Evolutionary conservation across 1,284 basidiomycete species (phyloP).

Genomic region (Taiwanofungus camphoratus): DNA sequence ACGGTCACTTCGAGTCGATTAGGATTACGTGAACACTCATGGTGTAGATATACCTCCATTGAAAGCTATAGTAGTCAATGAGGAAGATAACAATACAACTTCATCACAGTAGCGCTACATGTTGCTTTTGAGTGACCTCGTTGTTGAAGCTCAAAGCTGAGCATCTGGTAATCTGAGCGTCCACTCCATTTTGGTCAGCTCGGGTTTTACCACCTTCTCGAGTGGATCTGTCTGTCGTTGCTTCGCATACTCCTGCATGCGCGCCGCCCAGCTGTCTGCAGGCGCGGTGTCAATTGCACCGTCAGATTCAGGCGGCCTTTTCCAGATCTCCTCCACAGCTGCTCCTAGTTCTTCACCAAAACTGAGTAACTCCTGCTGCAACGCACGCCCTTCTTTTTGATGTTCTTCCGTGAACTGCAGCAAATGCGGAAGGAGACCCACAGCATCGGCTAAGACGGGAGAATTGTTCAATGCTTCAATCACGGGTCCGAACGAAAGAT

Average conservation of each 20-base stretch:
- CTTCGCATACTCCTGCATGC: constrained; percentile 57
- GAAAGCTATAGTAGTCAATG: too few relatives aligned
- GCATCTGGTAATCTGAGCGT: constrained; percentile 35
- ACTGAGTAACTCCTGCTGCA: constrained; percentile 48
- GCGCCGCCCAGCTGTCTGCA: constrained; percentile 48
- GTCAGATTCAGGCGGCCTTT: constrained; percentile 19
- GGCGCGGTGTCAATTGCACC: constrained; percentile 26
- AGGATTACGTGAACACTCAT: neutral
- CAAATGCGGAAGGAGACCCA: constrained; percentile 62
- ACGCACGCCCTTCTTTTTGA: constrained; percentile 43
- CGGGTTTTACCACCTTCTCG: constrained; percentile 55
- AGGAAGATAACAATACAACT: too few relatives aligned
- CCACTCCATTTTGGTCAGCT: constrained; percentile 45
- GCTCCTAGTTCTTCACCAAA: constrained; percentile 48
- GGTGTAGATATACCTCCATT: too few relatives aligned
- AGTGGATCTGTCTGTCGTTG: constrained; percentile 45
- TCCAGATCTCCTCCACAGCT: constrained; percentile 62
- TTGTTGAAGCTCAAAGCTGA: too few relatives aligned
- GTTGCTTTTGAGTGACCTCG: too few relatives aligned
- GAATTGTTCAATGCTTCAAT: constrained; percentile 2
- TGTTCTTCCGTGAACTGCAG: constrained; percentile 59
- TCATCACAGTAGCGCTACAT: too few relatives aligned
- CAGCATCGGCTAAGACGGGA: constrained; percentile 51
- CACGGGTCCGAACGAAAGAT: constrained; percentile 1
- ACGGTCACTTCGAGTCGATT: neutral